Evolutionary conservation across 2,329 filamentous ascomycete genomes (phyloP), one percentile per base, ranked within the genome.

Genomic region (Fusarium fujikuroi): DNA sequence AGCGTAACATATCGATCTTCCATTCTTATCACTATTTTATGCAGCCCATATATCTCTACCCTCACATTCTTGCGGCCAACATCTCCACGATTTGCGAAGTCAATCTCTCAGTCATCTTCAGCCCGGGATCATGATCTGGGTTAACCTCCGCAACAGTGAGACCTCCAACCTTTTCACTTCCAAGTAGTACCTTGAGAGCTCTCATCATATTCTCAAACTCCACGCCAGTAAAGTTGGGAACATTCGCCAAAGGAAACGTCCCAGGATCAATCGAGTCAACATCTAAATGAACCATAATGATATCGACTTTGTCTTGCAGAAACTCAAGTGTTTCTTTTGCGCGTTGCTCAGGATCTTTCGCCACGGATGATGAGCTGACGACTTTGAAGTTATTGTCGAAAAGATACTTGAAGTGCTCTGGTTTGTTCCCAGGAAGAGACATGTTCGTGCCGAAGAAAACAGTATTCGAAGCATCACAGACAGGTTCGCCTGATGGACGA

Each of bases 361-460:
- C 65, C 15, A 75, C 60, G 0, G 71, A 62, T 7, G 60, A 40
- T 23, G 75, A 76, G 34, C 70, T 74, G 7, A 76, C 52, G 5
- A 74, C 72, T 8, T 74, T 72, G 42, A 68, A 76, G 47, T 68
- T 70, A 5, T 75, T 66, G 9, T 76, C 65, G 5, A 73, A 75
- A 12, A 76, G 75, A 10, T 76, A 76, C 2, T 64, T 50, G 23
- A 76, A 75, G 21, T 76, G 72, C 6, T 76, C 67, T 5, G 39
- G 53, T 23, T 75, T 76, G 8, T 76, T 76, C 36, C 72, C 72
- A 3, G 70, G 43, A 6, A 72, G 57, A 15, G 63, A 52, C 66
- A 76, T 72, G 8, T 76, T 74, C 7, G 58, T 76, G 25, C 75
- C 74, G 11, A 76, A 76, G 25, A 76, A 50, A 16, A 76, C 72